These are phyloP conservation scores for Entelexis paramagnoliae DNA, from an alignment of 1,139 yeast genomes.

Conservation along the genomic window DNA sequence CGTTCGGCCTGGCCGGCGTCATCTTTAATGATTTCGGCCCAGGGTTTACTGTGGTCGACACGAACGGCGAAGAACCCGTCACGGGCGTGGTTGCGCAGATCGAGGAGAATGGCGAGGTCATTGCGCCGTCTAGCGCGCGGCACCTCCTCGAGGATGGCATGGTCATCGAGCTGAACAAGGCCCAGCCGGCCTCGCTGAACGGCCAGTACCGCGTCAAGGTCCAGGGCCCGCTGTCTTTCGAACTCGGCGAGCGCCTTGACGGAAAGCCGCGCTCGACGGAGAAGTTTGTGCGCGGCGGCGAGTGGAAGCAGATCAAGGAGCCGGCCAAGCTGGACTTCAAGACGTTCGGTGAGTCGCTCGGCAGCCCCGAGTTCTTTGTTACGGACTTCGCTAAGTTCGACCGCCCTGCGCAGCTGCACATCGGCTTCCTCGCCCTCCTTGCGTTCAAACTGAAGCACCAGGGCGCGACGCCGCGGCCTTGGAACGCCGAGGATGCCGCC, in stretches of 20 bases:
- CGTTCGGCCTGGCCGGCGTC: slow-evolving; percentile 80
- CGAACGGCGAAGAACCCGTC: slow-evolving; percentile 86
- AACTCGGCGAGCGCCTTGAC: slow-evolving; percentile 42
- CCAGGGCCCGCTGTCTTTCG: slow-evolving; percentile 87
- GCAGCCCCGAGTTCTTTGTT: slow-evolving; percentile 64
- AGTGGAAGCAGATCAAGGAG: slow-evolving; percentile 83
- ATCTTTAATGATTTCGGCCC: slow-evolving; percentile 86
- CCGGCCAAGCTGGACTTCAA: slow-evolving; percentile 58
- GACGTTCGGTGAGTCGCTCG: slow-evolving; percentile 53
- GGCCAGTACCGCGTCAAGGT: slow-evolving; percentile 47
- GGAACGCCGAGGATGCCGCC: slow-evolving; percentile 61
- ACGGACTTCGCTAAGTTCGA: slow-evolving; percentile 93
- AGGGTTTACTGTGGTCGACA: slow-evolving; percentile 67
- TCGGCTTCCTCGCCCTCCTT: slow-evolving; percentile 85
- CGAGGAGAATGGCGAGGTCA: slow-evolving; percentile 80
- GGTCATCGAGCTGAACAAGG: slow-evolving; percentile 70
- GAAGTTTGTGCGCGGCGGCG: slow-evolving; percentile 69
- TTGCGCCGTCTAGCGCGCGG: slow-evolving; percentile 82
- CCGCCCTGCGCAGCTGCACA: slow-evolving; percentile 78
- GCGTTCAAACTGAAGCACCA: slow-evolving; percentile 55
- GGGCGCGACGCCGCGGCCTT: slow-evolving; percentile 66
- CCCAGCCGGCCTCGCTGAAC: slow-evolving; percentile 46
- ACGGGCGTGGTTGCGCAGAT: slow-evolving; percentile 82
- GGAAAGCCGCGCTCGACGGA: slow-evolving; percentile 41
- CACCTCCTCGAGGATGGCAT: slow-evolving; percentile 93